Evolutionary conservation across 2,329 filamentous ascomycete species (phyloP), one percentile per base, ranked within the genome.

Genomic region (Penicillium sp.): DNA sequence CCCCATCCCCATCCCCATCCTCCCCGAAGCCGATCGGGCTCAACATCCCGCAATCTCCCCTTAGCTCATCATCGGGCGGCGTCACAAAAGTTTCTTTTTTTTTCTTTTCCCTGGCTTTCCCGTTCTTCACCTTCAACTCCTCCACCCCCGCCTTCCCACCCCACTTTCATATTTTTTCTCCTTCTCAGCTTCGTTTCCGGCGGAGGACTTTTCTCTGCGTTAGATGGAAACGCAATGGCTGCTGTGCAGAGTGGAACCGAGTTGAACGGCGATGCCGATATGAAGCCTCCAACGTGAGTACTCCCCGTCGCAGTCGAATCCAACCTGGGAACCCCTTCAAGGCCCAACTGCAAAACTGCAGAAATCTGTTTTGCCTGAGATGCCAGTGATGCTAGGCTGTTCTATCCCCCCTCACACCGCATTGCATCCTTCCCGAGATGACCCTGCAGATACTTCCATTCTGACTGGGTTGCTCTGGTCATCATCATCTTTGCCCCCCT

Each of bases 221-320:
- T 70, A 68, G 54, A 75, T 74, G 71, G 73, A 68, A 75, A 62
- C 65, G 56, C 65, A 63, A 68, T 78, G 76, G 73, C 75, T 67
- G 69, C 73, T 67, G 67, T 71, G 68, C 70, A 74, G 60, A 76
- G 76, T 70, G 75, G 76, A 70, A 72, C 76, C 63, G 81, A 79
- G 63, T 72, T 77, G 64, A 75, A 79, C 64, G 77, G 77, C 55
- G 82, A 83, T 51, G 79, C 81, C 48, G 83, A 85, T 65, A 79
- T 83, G 66, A 84, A 85, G 72, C 78, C n/a, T n/a, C n/a, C 82
- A 71, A 82, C 79, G 83, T 86, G 79, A 79, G 82, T n/a, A n/a
- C n/a, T n/a, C n/a, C n/a, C n/a, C n/a, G n/a, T n/a, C n/a, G n/a
- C n/a, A n/a, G n/a, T n/a, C n/a, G n/a, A n/a, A n/a, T n/a, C n/a